phyloP scores from a whole-genome alignment of 257 asterid species.

The Capsicum chinense region DNA sequence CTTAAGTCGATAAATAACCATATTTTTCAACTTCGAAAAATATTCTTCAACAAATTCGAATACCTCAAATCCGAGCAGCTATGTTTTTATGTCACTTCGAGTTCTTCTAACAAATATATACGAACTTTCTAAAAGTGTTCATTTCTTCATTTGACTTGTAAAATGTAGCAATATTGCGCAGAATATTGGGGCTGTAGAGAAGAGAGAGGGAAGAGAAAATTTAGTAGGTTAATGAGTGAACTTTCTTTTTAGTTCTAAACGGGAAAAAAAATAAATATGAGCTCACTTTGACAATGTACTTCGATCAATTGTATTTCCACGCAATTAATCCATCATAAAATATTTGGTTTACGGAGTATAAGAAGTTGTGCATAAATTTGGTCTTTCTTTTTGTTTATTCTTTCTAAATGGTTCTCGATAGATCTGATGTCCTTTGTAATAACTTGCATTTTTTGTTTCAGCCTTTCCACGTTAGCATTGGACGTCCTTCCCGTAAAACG shows the following conservation, averaged over 20 bases:
- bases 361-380: background rate
- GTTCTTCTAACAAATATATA: no score
- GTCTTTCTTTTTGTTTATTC: background rate
- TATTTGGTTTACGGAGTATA: background rate
- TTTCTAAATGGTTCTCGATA: background rate
- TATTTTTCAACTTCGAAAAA: no score
- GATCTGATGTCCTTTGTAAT: background rate
- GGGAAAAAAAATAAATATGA: background rate
- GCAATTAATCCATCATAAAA: background rate
- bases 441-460: background rate
- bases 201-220: no score
- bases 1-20: background rate
- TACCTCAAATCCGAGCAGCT: no score
- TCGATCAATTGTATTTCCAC: background rate
- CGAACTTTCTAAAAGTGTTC: no score
- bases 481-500: background rate
- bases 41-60: background rate
- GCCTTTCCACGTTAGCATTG: conserved; percentile 1
- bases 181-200: background rate
- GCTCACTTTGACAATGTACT: background rate
- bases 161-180: no score
- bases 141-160: no score
- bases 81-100: background rate
- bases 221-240: no score
- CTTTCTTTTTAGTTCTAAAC: no score